phyloP scores from a whole-genome alignment of 192 early-diverging fungal genomes.

The Lunasporangiospora selenospora region DNA sequence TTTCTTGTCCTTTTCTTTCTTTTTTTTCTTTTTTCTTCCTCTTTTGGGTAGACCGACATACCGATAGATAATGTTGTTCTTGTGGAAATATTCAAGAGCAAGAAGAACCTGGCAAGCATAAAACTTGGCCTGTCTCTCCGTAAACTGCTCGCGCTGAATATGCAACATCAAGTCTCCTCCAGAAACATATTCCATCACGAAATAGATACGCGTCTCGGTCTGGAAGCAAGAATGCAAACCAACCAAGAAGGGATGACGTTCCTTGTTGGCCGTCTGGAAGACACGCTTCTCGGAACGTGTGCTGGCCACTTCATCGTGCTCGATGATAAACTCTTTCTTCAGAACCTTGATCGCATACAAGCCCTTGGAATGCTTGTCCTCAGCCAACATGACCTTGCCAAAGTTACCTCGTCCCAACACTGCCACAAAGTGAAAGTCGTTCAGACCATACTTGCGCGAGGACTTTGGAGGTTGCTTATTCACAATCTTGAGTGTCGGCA shows the following conservation, averaged over 20 bases:
- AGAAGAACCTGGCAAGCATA: slow-evolving; percentile 96
- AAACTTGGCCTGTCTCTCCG: slow-evolving; percentile 91
- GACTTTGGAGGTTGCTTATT: slow-evolving; percentile 37
- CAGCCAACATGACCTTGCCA: slow-evolving; percentile 98
- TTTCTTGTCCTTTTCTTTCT: neutral
- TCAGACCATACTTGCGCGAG: slow-evolving; percentile 71
- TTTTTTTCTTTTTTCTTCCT: slow-evolving; percentile 48
- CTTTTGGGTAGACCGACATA: neutral
- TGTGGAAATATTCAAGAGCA: slow-evolving; percentile 96
- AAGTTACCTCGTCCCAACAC: slow-evolving; percentile 99
- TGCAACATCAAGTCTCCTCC: slow-evolving; percentile 99
- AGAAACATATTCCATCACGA: slow-evolving; percentile 97
- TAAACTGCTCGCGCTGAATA: slow-evolving; percentile 92
- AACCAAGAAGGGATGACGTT: slow-evolving; percentile 94
- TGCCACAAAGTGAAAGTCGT: slow-evolving; percentile 94
- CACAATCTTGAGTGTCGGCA: slow-evolving; percentile 43
- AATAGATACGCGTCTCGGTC: slow-evolving; percentile 93
- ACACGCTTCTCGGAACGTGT: slow-evolving; percentile 95
- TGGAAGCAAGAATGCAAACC: slow-evolving; percentile 98
- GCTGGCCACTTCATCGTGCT: slow-evolving; percentile 83
- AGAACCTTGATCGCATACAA: slow-evolving; percentile 98
- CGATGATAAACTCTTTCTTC: slow-evolving; percentile 98
- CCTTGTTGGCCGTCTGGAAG: slow-evolving; percentile 89
- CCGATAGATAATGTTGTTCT: slow-evolving; percentile 90
- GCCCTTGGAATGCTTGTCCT: slow-evolving; percentile 82